phyloP scores from a whole-genome alignment of 805 yeast genomes.

The Candida palmyrensis region DNA sequence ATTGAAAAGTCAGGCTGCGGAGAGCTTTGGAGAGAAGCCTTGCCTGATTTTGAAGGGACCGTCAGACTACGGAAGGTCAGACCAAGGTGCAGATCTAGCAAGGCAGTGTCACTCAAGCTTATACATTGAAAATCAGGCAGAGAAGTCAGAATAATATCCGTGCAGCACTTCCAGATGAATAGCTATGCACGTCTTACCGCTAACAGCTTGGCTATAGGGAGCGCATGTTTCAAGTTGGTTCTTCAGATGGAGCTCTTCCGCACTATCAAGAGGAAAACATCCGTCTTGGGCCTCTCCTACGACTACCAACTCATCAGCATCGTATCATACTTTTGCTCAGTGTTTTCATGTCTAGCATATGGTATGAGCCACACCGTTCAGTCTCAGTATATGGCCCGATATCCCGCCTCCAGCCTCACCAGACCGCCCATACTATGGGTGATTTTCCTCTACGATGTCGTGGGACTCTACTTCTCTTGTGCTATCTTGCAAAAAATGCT shows the following conservation, averaged over 20 bases:
- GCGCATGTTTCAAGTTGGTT: conserved; percentile 1
- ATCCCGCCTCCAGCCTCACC: background rate
- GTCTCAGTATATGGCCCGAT: background rate
- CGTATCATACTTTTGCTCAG: background rate
- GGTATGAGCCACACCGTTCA: background rate
- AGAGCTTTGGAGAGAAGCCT: no score
- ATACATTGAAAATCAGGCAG: no score
- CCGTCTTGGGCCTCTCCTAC: background rate
- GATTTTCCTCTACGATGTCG: background rate
- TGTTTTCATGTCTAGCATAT: conserved; percentile 1
- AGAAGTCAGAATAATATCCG: no score
- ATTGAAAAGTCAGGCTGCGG: no score
- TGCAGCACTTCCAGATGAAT: no score
- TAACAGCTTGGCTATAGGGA: conserved; percentile 1
- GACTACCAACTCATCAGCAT: conserved; percentile 1
- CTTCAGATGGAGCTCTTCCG: background rate
- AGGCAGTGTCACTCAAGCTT: no score
- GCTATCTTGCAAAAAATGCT: background rate
- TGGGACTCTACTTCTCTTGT: background rate
- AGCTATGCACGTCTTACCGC: no score
- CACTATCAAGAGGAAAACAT: background rate
- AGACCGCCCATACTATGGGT: background rate
- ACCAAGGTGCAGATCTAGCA: no score
- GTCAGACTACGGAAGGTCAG: no score
- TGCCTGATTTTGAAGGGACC: no score